phyloP scores from a whole-genome alignment of 163 green algal genomes.

The Scenedesmus sp. region DNA sequence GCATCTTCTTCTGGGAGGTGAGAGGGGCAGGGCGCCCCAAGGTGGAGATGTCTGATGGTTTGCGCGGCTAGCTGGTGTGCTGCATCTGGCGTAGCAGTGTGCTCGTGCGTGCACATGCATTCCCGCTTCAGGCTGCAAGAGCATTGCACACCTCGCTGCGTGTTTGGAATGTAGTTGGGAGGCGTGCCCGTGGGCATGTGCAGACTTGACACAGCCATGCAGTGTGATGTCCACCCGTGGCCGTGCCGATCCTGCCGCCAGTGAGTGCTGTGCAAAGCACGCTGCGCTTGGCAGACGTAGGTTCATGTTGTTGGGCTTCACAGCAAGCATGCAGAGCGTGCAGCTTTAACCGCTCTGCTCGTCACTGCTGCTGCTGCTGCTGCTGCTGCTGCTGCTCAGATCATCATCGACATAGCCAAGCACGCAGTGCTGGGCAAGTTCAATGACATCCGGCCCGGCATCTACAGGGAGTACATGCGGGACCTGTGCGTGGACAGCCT shows the following conservation, averaged over 20 bases:
- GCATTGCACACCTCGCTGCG: too few species aligned
- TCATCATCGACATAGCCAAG: conserved; percentile 94
- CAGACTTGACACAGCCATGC: too few species aligned
- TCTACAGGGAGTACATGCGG: conserved; percentile 91
- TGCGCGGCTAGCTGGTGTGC: too few species aligned
- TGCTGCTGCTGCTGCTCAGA: conserved; percentile 64
- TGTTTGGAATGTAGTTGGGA: too few species aligned
- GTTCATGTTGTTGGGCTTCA: too few species aligned
- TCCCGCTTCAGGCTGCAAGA: not conserved
- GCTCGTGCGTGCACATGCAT: not conserved
- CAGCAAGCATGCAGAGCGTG: not conserved
- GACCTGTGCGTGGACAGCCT: conserved; percentile 86
- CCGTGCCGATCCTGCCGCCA: too few species aligned
- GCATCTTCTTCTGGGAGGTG: conserved; percentile 82
- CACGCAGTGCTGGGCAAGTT: conserved; percentile 98
- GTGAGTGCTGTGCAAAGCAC: too few species aligned
- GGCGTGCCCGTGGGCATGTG: too few species aligned
- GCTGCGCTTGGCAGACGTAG: too few species aligned
- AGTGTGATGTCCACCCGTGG: too few species aligned
- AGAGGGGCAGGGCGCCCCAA: too few species aligned
- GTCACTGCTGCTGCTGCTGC: conserved; percentile 66
- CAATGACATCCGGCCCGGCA: conserved; percentile 92
- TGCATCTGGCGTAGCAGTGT: too few species aligned
- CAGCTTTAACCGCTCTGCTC: not conserved
- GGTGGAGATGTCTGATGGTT: not conserved